Evolutionary conservation across 2,329 filamentous ascomycete species (phyloP), one percentile per base, ranked within the genome.

Genomic region (Dactylellina leptospora): DNA sequence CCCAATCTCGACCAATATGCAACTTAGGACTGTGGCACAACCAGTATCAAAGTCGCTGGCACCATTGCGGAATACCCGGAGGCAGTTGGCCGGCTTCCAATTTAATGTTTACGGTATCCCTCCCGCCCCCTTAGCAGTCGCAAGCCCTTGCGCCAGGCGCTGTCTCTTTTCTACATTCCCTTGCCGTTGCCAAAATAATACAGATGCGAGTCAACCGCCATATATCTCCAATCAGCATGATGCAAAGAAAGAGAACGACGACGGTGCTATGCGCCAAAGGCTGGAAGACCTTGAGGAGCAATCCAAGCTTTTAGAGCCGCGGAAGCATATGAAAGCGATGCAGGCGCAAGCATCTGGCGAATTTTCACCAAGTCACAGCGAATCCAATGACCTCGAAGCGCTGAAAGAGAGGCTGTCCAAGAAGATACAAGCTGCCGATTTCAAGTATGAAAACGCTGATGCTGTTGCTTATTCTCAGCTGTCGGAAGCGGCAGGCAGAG

Each of bases 401-500:
- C 80, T 89, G 25, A 88, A 88, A 75, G 80, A 83, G 60, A 83
- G 81, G 61, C 81, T 90, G 0, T 79, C 88, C 6, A 81, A 83
- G 58, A 87, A 84, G 76, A 81, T 89, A 5, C 81, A 85, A 60
- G 81, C 83, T 45, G 83, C 85, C 1, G 80, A 84, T 6, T 87
- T 88, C 76, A 79, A 80, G n/a, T 81, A 82, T 0, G 82, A 86
- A 11, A 78, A 86, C 76, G 79, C 82, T 0, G 74, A 80, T 0
- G 82, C 84, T 0, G 82, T 88, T 60, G 78, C 83, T 1, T 80
- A 84, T 73, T 83, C 83, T 0, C 80, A 80, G 54, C 72, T 87
- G 40, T 79, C 83, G 0, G 78, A 84, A 2, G 84, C 85, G n/a
- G 87, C 90, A 10, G 88, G 89, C 13, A 83, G 84, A 75, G 89